Evolutionary conservation across 768 basidiomycete genomes (phyloP), one percentile per base, ranked within the genome.

Genomic region (Agrocybe chaxingu): DNA sequence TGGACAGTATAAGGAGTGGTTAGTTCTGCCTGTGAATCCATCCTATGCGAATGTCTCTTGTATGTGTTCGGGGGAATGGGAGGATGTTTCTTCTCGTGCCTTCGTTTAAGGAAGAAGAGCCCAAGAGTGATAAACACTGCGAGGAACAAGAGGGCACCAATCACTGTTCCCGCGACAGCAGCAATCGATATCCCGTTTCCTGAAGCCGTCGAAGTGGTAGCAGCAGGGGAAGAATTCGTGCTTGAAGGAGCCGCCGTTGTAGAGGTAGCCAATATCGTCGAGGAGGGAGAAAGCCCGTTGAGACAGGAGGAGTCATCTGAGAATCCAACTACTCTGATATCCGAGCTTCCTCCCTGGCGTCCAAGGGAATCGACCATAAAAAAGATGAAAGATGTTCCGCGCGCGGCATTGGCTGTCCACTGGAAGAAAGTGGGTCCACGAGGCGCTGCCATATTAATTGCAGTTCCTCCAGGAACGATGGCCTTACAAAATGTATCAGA

Each of bases 391-490:
- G 73, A 71, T 1, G 83, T 88, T 4, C 82, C 82, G 7, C 77
- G 75, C 33, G 73, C 72, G 19, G 84, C 75, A 62, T 82, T 72
- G 12, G 77, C 79, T 31, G 60, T 66, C 88, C 86, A 89, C n/a
- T 63, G 58, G 56, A 67, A 82, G 3, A 66, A 68, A 4, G 65
- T 52, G 7, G 72, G 63, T 10, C 74, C 74, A 3, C 45, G 43
- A 2, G 75, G 71, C 33, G 79, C 72, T 7, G 63, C 50, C 9
- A 88, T 55, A 13, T 71, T 51, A 48, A 85, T 71, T 1, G 70
- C 59, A 36, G 74, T 68, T 8, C 89, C 88, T 16, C 76, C 77
- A 32, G 87, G 87, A 48, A 91, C 79, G 30, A 84, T 64, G 18
- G 76, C 85, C 80, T 87, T 33, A 45, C 29, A 44, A 39, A 35